A percentile compares a stretch with the other conserved stretches of the same genome.
These are phyloP conservation scores for Tuctoria greenei DNA, from an alignment of 176 grass and related monocot genomes.

Conservation along the genomic window DNA sequence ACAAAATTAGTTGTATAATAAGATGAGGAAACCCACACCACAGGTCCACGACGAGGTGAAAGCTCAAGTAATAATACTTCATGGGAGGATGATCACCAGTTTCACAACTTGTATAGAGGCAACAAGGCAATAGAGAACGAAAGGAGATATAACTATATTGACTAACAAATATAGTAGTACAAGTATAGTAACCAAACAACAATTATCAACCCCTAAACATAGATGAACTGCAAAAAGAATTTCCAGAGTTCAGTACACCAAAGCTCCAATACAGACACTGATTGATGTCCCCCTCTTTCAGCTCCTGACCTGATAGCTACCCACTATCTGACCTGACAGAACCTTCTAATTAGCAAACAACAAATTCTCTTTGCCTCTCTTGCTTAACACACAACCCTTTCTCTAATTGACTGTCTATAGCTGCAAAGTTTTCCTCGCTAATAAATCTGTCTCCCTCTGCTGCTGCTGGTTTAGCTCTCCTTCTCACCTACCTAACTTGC, in stretches of 20 bases:
- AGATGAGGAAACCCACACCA: not conserved
- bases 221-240: constrained; percentile 90
- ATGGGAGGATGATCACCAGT: constrained; percentile 1
- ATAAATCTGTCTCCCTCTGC: constrained; percentile 70
- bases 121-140: constrained; percentile 18
- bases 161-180: constrained; percentile 33
- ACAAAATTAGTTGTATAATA: too few species aligned
- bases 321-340: constrained; percentile 50
- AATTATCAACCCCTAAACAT: constrained; percentile 66
- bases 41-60: not conserved
- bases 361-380: constrained; percentile 24
- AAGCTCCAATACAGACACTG: constrained; percentile 64
- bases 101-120: constrained; percentile 23
- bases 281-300: constrained; percentile 53
- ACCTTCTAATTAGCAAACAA: constrained; percentile 57
- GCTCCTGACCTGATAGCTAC: constrained; percentile 45
- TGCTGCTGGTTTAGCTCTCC: constrained; percentile 64
- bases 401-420: constrained; percentile 46
- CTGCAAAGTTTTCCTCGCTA: constrained; percentile 62
- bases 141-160: constrained; percentile 23
- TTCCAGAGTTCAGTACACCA: constrained; percentile 67
- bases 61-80: not conserved
- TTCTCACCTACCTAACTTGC: constrained; percentile 66
- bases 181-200: constrained; percentile 53
- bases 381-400: constrained; percentile 35